phyloP scores from a whole-genome alignment of 2,329 filamentous ascomycete species.

The Phialemoniopsis sp. region DNA sequence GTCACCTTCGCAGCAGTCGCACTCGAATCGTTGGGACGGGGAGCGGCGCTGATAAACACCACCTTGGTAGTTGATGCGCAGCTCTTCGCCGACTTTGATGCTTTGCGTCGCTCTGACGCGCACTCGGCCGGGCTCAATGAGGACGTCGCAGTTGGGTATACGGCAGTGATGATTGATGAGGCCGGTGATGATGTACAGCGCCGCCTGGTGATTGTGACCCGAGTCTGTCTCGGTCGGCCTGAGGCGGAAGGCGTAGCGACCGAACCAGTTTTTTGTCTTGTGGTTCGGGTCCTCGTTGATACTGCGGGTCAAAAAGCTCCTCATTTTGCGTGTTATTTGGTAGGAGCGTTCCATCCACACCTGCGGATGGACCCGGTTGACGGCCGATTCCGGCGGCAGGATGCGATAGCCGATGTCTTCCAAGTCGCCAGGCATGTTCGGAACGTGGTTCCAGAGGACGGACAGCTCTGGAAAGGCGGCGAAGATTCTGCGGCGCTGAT shows the following conservation, averaged over 20 bases:
- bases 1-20: conserved; percentile 12
- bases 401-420: no score
- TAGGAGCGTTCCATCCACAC: no score
- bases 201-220: conserved; percentile 8
- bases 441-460: background rate
- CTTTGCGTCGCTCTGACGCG: conserved; percentile 15
- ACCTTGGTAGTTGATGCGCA: conserved; percentile 33
- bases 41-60: no score
- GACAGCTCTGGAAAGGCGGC: conserved; percentile 13
- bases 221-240: conserved; percentile 3
- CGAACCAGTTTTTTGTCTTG: conserved; percentile 11
- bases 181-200: conserved; percentile 13
- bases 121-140: conserved; percentile 12
- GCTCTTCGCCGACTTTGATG: conserved; percentile 23
- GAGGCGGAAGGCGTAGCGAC: conserved; percentile 14
- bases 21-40: conserved; percentile 23
- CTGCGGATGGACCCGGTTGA: no score
- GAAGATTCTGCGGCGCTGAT: conserved; percentile 8
- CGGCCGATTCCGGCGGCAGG: no score
- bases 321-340: no score
- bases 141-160: conserved; percentile 20
- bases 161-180: conserved; percentile 28
- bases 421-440: no score
- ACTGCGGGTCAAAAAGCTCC: no score
- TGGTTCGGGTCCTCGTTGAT: conserved; percentile 3